Conservation (phyloP, 208 protist genomes). For the Trypanosoma lewisi region DNA sequence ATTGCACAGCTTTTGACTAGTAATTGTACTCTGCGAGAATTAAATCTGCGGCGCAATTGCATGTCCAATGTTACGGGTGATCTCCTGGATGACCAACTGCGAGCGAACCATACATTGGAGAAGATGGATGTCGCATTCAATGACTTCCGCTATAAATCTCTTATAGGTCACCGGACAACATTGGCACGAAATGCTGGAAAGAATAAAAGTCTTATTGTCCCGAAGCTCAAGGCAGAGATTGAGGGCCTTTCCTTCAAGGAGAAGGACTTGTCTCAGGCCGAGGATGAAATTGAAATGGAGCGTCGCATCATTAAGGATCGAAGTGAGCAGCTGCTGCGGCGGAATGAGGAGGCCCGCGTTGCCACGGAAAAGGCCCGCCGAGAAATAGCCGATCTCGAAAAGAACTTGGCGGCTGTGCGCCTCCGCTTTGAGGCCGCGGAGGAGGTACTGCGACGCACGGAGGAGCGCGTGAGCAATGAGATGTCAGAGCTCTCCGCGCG, state of each 20-base stretch:
- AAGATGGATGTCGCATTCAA: constrained; percentile 90
- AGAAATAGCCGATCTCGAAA: constrained; percentile 72
- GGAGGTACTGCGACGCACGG: constrained; percentile 45
- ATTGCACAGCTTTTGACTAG: constrained; percentile 51
- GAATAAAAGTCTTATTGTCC: constrained; percentile 75
- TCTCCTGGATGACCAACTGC: constrained; percentile 61
- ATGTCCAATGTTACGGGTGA: constrained; percentile 75
- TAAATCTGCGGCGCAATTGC: constrained; percentile 82
- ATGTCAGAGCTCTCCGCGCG: constrained; percentile 52
- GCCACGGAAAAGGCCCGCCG: constrained; percentile 72
- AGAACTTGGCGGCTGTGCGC: constrained; percentile 38
- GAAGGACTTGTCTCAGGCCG: constrained; percentile 73
- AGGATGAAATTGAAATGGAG: constrained; percentile 85
- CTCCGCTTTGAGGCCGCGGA: constrained; percentile 50
- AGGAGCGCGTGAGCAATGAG: constrained; percentile 65
- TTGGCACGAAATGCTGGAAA: constrained; percentile 60
- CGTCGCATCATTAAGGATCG: constrained; percentile 83
- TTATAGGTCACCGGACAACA: constrained; percentile 58
- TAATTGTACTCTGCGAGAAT: constrained; percentile 66
- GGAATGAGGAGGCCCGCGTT: constrained; percentile 80
- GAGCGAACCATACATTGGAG: constrained; percentile 63
- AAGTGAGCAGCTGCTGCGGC: constrained; percentile 78
- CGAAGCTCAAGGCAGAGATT: constrained; percentile 74
- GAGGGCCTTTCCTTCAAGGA: constrained; percentile 73
- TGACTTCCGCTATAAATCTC: constrained; percentile 89